Percentiles rank a stretch among this genome's conserved stretches.
These are phyloP conservation scores for Kondoa subrosea DNA, from an alignment of 768 basidiomycete genomes.

Conservation along the genomic window DNA sequence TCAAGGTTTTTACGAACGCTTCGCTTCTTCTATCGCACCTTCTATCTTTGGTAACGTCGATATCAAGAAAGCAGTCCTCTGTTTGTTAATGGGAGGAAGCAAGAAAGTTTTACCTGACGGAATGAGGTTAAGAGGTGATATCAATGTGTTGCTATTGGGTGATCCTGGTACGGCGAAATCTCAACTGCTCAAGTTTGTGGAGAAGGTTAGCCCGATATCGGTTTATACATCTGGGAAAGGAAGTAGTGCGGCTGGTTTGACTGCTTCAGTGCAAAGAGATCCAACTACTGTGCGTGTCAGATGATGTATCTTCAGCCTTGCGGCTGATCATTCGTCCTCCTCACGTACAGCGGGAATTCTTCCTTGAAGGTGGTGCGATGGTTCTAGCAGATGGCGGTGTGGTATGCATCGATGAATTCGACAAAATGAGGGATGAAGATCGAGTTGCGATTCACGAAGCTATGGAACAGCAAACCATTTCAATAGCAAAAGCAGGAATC, in stretches of 20 bases:
- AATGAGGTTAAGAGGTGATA: slow-evolving; percentile 89
- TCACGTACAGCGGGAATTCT: slow-evolving; percentile 75
- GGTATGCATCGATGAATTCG: slow-evolving; percentile 98
- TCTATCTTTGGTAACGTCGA: slow-evolving; percentile 93
- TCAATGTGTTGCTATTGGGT: slow-evolving; percentile 87
- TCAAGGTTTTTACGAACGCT: slow-evolving; percentile 74
- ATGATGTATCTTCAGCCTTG: neutral
- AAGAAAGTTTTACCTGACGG: slow-evolving; percentile 95
- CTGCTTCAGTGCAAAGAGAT: slow-evolving; percentile 91
- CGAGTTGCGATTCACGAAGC: slow-evolving; percentile 98
- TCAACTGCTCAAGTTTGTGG: slow-evolving; percentile 94
- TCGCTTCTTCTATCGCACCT: slow-evolving; percentile 83
- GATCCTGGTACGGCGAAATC: slow-evolving; percentile 98
- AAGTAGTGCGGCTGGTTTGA: slow-evolving; percentile 93
- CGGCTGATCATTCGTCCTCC: neutral
- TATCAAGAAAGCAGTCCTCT: slow-evolving; percentile 93
- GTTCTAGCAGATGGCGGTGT: slow-evolving; percentile 95
- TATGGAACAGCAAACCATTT: slow-evolving; percentile 99
- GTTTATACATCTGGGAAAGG: slow-evolving; percentile 99
- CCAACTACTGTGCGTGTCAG: slow-evolving; percentile 54
- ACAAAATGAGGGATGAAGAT: slow-evolving; percentile 99
- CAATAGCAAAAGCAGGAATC: slow-evolving; percentile 96
- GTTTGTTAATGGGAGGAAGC: slow-evolving; percentile 89
- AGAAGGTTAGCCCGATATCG: slow-evolving; percentile 91
- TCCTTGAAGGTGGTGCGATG: slow-evolving; percentile 98